phyloP scores from a whole-genome alignment of 352 stramenopile genomes.

The Globisporangium middletonii region DNA sequence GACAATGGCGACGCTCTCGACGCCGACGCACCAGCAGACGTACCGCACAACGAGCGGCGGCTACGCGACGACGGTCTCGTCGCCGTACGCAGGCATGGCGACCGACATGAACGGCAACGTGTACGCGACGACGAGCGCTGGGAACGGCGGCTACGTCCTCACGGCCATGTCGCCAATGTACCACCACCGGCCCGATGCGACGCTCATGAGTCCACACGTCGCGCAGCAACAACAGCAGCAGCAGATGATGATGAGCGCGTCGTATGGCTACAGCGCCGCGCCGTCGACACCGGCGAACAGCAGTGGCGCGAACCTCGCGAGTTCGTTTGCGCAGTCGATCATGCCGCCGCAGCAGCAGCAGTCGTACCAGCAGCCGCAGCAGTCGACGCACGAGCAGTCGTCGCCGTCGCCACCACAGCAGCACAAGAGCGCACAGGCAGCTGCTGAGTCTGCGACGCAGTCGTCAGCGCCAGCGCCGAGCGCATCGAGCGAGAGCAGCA shows the following conservation, averaged over 20 bases:
- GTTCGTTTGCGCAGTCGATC: conserved; percentile 36
- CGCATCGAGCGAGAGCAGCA: conserved; percentile 10
- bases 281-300: conserved; percentile 10
- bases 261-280: conserved; percentile 11
- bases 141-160: conserved; percentile 23
- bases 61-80: background rate
- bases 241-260: conserved; percentile 18
- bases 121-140: conserved; percentile 29
- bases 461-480: conserved; percentile 4
- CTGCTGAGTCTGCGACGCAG: background rate
- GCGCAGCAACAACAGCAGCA: conserved; percentile 8
- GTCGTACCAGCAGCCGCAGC: conserved; percentile 17
- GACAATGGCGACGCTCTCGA: conserved; percentile 35
- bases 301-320: conserved; percentile 9
- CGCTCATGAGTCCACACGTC: conserved; percentile 19
- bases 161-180: conserved; percentile 31
- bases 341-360: conserved; percentile 21
- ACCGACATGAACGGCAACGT: conserved; percentile 39
- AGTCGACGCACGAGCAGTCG: conserved; percentile 23
- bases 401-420: conserved; percentile 13
- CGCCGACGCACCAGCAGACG: conserved; percentile 6
- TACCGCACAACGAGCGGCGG: background rate
- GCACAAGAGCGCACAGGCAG: conserved; percentile 7
- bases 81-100: conserved; percentile 11
- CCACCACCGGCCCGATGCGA: conserved; percentile 4